phyloP scores from a whole-genome alignment of 2,329 filamentous ascomycete species.

The Fusarium musae region DNA sequence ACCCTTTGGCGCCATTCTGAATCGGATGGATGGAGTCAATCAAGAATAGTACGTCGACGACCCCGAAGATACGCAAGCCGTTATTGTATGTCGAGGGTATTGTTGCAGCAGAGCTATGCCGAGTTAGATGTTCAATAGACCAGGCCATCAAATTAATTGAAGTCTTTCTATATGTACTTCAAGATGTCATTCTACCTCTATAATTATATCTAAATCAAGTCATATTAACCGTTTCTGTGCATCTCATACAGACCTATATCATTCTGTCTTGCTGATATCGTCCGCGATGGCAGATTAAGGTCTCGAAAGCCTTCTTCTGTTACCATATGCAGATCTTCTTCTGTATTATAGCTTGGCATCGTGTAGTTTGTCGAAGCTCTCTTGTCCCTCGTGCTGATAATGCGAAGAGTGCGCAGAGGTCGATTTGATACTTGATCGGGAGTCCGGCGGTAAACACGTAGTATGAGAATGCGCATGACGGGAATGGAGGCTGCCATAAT shows the following conservation, averaged over 20 bases:
- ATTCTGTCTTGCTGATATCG: rapidly evolving
- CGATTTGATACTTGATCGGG: background rate
- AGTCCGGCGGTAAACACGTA: background rate
- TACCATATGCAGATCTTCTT: rapidly evolving
- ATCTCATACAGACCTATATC: too few relatives aligned
- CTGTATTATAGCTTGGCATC: background rate
- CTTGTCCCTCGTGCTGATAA: background rate
- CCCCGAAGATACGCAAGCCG: too few relatives aligned
- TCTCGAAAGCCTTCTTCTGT: rapidly evolving
- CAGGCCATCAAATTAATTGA: too few relatives aligned
- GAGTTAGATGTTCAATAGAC: too few relatives aligned
- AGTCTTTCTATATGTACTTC: too few relatives aligned
- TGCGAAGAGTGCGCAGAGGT: background rate
- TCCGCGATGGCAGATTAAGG: rapidly evolving
- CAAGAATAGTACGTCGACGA: too few relatives aligned
- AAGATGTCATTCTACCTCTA: background rate
- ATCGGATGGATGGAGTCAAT: too few relatives aligned
- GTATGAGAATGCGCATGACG: background rate
- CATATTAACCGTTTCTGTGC: rapidly evolving
- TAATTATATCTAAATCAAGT: too few relatives aligned
- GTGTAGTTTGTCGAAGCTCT: background rate
- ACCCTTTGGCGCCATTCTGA: too few relatives aligned
- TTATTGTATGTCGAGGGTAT: too few relatives aligned
- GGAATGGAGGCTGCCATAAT: slow-evolving; percentile 4
- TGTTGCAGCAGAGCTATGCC: too few relatives aligned